Percentiles rank a stretch among this genome's conserved stretches.
Conservation (phyloP, 768 basidiomycete genomes). For the Paxillus rubicundulus region DNA sequence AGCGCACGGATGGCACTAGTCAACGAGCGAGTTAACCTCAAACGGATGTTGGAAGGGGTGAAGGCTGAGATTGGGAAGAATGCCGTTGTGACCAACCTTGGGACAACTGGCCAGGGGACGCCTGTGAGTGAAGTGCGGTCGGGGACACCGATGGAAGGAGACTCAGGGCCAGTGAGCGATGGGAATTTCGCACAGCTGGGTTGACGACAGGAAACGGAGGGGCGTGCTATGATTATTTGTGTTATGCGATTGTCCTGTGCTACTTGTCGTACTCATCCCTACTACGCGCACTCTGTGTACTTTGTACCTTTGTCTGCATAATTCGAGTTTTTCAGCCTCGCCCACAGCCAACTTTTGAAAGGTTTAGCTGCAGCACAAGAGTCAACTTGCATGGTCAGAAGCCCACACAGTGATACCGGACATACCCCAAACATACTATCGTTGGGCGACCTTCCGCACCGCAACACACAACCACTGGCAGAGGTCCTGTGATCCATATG, state of each 20-base stretch:
- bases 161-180: conserved; percentile 53
- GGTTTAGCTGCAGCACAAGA: no score
- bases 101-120: conserved; percentile 61
- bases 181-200: conserved; percentile 53
- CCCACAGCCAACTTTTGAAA: no score
- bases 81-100: conserved; percentile 40
- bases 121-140: conserved; percentile 51
- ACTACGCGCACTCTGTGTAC: no score
- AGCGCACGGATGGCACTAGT: conserved; percentile 75
- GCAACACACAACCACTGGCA: no score
- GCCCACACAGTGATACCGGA: no score
- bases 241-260: conserved; percentile 16
- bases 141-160: conserved; percentile 46
- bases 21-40: conserved; percentile 71
- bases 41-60: conserved; percentile 69
- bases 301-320: no score
- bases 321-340: no score
- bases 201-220: conserved; percentile 14
- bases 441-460: no score
- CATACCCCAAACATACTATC: no score
- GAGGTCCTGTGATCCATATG: no score
- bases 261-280: no score
- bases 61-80: conserved; percentile 61
- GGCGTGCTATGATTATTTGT: conserved; percentile 27
- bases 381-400: no score